phyloP scores from a whole-genome alignment of 2,329 filamentous ascomycete species.

The Colletotrichum sp. region DNA sequence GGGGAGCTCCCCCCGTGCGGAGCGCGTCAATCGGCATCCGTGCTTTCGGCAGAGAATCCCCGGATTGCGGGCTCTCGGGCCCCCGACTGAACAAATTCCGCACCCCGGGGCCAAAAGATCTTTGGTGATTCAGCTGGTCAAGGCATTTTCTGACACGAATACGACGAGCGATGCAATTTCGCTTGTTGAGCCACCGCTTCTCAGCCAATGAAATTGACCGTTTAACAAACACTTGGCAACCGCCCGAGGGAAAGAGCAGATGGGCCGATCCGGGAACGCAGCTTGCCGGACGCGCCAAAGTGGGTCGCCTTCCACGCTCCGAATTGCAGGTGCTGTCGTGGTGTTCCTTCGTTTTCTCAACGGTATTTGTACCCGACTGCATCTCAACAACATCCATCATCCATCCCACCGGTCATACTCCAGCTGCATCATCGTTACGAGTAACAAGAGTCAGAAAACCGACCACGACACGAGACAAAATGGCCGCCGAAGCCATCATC shows the following conservation, averaged over 20 bases:
- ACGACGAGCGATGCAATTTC: conserved; percentile 1
- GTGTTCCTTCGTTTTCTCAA: background rate
- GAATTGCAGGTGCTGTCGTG: background rate
- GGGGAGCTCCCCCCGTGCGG: no score
- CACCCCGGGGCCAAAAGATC: background rate
- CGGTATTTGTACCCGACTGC: background rate
- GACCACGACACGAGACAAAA: background rate
- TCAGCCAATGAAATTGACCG: background rate
- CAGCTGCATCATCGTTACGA: background rate
- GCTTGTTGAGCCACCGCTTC: background rate
- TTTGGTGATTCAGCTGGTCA: background rate
- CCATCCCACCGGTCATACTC: background rate
- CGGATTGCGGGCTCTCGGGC: background rate
- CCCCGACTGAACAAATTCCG: background rate
- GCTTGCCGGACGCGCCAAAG: background rate
- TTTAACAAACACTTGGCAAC: background rate
- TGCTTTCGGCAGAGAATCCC: background rate
- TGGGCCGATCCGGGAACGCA: conserved; percentile 4
- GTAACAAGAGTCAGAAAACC: background rate
- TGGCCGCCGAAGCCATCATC: background rate
- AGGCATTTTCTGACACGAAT: background rate
- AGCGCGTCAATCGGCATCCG: background rate
- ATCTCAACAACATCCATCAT: background rate
- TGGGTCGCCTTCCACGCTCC: background rate
- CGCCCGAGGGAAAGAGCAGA: background rate